phyloP scores from a whole-genome alignment of 2,329 filamentous ascomycete species.

The Dendryphion nanum region DNA sequence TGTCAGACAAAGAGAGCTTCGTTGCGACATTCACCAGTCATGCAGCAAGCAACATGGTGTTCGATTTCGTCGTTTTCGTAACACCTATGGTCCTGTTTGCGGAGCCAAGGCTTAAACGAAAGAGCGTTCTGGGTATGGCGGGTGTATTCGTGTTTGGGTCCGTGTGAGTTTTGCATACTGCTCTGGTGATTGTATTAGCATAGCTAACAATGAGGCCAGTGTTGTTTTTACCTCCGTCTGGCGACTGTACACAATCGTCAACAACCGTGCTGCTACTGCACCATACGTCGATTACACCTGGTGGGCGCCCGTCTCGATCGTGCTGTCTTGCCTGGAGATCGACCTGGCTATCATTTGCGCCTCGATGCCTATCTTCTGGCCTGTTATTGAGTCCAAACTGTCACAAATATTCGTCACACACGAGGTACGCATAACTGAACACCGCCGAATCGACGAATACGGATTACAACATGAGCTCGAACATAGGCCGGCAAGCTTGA shows the following conservation, averaged over 20 bases:
- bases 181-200: not conserved
- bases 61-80: constrained; percentile 33
- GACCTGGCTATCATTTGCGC: constrained; percentile 16
- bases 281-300: constrained; percentile 21
- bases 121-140: constrained; percentile 26
- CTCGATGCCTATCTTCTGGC: constrained; percentile 18
- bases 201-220: constrained; percentile 10
- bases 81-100: constrained; percentile 31
- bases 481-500: constrained; percentile 6
- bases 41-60: constrained; percentile 32
- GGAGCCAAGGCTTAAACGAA: constrained; percentile 22
- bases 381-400: constrained; percentile 9
- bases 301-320: constrained; percentile 9
- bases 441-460: constrained; percentile 14
- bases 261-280: constrained; percentile 23
- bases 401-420: constrained; percentile 18
- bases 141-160: constrained; percentile 33
- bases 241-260: constrained; percentile 29
- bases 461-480: constrained; percentile 29
- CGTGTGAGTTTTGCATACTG: constrained; percentile 14
- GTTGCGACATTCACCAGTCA: constrained; percentile 26
- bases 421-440: constrained; percentile 32
- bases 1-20: constrained; percentile 16
- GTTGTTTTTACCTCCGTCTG: constrained; percentile 30
- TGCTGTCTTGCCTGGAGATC: constrained; percentile 16